Evolutionary conservation across 495 filamentous ascomycete genomes (phyloP).

Genomic region (Penicillium goetzii): DNA sequence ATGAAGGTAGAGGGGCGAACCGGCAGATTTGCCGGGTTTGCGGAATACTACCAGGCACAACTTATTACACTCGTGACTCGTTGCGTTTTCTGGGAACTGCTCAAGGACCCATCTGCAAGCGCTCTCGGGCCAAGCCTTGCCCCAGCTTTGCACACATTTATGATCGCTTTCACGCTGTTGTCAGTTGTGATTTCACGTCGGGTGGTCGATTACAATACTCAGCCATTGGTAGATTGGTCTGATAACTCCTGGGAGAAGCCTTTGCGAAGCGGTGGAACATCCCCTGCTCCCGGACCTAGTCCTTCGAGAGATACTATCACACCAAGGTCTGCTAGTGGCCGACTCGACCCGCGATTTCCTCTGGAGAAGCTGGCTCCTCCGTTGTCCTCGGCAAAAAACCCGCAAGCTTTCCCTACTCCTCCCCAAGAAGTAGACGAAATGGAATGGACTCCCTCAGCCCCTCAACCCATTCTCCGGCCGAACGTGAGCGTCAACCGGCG

Average conservation of each 20-base stretch:
- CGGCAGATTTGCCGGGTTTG: constrained; percentile 65
- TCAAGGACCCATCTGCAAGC: constrained; percentile 52
- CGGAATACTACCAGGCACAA: constrained; percentile 72
- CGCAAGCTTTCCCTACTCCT: constrained; percentile 41
- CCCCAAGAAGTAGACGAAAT: constrained; percentile 59
- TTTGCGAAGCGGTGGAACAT: constrained; percentile 34
- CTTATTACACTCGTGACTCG: constrained; percentile 62
- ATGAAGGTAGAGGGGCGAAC: constrained; percentile 64
- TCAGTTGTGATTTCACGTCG: constrained; percentile 48
- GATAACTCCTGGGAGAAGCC: constrained; percentile 44
- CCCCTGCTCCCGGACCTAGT: constrained; percentile 22
- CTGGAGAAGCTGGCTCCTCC: constrained; percentile 44
- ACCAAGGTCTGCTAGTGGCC: constrained; percentile 26
- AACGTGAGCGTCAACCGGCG: constrained; percentile 38
- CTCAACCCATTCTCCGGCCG: constrained; percentile 46
- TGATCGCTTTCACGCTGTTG: constrained; percentile 55
- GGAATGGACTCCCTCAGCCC: constrained; percentile 79
- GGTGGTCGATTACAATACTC: constrained; percentile 55
- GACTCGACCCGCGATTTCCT: constrained; percentile 41
- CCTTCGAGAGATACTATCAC: constrained; percentile 23
- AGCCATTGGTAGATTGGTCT: constrained; percentile 59
- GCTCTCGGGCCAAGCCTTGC: constrained; percentile 43
- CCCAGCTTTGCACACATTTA: constrained; percentile 59
- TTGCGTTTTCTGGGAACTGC: constrained; percentile 53
- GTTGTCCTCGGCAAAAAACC: constrained; percentile 27